Conservation (phyloP, 768 basidiomycete genomes). For the Boletus vermiculosoides region DNA sequence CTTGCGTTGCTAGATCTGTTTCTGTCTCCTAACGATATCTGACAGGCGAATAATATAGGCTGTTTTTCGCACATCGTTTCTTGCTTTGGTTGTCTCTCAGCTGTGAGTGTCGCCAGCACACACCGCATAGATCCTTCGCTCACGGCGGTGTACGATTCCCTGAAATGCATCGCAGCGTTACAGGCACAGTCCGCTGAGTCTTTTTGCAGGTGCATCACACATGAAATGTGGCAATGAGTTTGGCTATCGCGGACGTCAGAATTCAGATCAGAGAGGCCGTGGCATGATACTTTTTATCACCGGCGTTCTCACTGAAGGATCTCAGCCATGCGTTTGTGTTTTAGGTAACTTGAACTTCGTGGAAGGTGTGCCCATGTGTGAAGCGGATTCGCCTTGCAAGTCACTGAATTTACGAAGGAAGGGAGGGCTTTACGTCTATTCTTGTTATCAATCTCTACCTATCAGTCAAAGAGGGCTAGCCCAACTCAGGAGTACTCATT, state of each 20-base stretch:
- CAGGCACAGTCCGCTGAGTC: background rate
- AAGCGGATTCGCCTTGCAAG: background rate
- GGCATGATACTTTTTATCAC: background rate
- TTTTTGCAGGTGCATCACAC: background rate
- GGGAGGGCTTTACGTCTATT: background rate
- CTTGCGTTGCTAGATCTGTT: background rate
- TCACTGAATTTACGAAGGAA: background rate
- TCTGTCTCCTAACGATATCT: background rate
- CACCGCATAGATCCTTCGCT: background rate
- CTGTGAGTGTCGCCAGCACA: background rate
- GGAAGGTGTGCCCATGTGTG: background rate
- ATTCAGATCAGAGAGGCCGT: background rate
- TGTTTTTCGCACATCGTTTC: background rate
- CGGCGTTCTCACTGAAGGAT: background rate
- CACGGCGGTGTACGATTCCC: background rate
- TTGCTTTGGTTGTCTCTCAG: background rate
- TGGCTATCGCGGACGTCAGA: background rate
- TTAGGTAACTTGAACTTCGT: background rate
- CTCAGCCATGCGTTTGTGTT: background rate
- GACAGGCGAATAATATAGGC: background rate
- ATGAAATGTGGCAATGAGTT: background rate
- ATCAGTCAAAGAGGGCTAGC: background rate
- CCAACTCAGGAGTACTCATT: background rate
- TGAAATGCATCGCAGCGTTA: background rate
- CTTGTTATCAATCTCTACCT: no score